Conservation (phyloP, 2,329 filamentous ascomycete genomes). For the Lecanicillium sp. region DNA sequence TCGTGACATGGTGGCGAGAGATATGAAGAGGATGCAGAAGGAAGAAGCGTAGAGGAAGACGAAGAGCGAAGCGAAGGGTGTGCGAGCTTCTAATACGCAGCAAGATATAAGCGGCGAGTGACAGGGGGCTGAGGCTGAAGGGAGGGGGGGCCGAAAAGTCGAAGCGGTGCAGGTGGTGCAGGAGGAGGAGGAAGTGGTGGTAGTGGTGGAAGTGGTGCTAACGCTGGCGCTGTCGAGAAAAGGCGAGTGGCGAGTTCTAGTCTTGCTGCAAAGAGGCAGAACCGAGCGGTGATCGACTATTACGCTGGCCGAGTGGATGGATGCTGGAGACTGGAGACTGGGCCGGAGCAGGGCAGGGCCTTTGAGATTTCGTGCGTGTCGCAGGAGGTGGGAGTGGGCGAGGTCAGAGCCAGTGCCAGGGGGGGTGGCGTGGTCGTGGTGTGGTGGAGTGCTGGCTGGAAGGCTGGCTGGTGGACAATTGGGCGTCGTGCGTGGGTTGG, state of each 20-base stretch:
- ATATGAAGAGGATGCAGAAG: neutral
- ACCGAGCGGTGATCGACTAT: constrained; percentile 3
- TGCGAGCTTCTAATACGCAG: constrained; percentile 4
- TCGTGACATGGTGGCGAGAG: constrained; percentile 32
- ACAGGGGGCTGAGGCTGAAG: too few relatives aligned
- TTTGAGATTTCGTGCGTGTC: constrained; percentile 6
- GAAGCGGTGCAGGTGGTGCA: too few relatives aligned
- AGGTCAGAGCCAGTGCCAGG: neutral
- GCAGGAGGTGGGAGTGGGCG: neutral
- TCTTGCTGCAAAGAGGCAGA: neutral
- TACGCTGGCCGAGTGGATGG: too few relatives aligned
- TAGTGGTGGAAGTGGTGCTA: too few relatives aligned
- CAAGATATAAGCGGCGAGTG: constrained; percentile 5
- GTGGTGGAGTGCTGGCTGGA: neutral
- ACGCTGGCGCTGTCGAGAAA: neutral
- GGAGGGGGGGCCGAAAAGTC: constrained; percentile 3
- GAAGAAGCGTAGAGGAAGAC: neutral
- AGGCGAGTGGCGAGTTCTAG: constrained; percentile 6
- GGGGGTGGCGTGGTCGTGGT: neutral
- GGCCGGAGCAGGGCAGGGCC: too few relatives aligned
- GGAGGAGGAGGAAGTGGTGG: too few relatives aligned
- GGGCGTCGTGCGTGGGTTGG: constrained; percentile 7
- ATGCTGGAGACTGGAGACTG: too few relatives aligned
- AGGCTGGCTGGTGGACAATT: neutral
- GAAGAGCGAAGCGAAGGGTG: neutral